These are phyloP conservation scores for Penicillium taxi DNA, from an alignment of 495 filamentous ascomycete species.

Conservation along the genomic window DNA sequence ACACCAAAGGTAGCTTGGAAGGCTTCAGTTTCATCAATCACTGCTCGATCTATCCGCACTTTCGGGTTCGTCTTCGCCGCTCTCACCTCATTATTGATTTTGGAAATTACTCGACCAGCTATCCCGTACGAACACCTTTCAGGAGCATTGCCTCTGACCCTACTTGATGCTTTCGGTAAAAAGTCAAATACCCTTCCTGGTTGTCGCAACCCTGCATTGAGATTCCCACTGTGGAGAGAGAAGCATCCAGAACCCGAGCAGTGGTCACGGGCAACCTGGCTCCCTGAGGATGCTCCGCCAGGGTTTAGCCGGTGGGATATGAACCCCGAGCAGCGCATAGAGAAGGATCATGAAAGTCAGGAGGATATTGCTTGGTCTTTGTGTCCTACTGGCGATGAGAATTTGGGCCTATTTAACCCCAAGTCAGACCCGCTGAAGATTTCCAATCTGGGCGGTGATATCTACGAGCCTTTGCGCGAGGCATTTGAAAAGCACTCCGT, in stretches of 20 bases:
- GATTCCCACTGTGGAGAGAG: constrained; percentile 17
- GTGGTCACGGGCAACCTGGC: constrained; percentile 22
- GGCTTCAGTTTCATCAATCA: constrained; percentile 10
- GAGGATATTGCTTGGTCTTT: constrained; percentile 16
- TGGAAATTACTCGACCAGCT: constrained; percentile 20
- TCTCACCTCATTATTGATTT: constrained; percentile 16
- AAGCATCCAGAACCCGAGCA: constrained; percentile 7
- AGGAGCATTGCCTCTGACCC: constrained; percentile 22
- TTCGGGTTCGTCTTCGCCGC: constrained; percentile 11
- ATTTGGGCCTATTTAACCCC: constrained; percentile 28
- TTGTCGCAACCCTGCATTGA: constrained; percentile 16
- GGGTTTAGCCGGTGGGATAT: constrained; percentile 26
- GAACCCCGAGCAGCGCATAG: constrained; percentile 9
- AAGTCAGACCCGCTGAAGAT: constrained; percentile 36
- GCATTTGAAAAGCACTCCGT: constrained; percentile 24
- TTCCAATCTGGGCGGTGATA: constrained; percentile 30
- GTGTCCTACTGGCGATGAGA: constrained; percentile 9
- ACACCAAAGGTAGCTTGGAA: constrained; percentile 17
- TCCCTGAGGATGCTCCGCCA: constrained; percentile 17
- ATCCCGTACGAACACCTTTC: constrained; percentile 29
- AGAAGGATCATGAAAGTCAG: too few species aligned
- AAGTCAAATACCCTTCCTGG: constrained; percentile 12
- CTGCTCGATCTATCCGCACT: constrained; percentile 15
- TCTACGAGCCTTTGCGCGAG: constrained; percentile 25
- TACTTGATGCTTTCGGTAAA: constrained; percentile 23